Evolutionary conservation across 129 eudicot species (phyloP).

Genomic region (Centrapalus pauciflorus): DNA sequence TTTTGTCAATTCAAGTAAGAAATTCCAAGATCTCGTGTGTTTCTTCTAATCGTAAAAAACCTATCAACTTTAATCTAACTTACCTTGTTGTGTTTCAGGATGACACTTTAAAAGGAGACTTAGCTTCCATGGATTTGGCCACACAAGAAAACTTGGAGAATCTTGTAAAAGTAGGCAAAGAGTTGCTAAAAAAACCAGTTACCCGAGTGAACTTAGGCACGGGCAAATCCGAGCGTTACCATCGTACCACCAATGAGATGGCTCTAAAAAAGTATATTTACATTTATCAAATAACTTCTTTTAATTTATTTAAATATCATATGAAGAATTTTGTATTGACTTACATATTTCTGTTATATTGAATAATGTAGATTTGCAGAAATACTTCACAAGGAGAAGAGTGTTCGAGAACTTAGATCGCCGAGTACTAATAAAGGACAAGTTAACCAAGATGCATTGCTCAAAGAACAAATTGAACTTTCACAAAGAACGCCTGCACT

Average conservation of each 20-base stretch:
- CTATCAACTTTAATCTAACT: too few species aligned
- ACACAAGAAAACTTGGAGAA: constrained; percentile 36
- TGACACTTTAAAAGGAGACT: constrained; percentile 39
- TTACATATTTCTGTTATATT: neutral
- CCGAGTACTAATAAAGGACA: constrained; percentile 9
- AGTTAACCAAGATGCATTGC: neutral
- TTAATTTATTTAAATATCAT: neutral
- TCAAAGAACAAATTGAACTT: neutral
- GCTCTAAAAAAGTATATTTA: constrained; percentile 38
- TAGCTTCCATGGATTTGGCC: constrained; percentile 36
- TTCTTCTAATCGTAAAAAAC: too few species aligned
- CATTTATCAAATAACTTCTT: neutral
- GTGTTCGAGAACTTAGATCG: constrained; percentile 19
- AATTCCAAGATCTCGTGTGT: too few species aligned
- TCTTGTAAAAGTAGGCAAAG: constrained; percentile 40
- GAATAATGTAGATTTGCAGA: constrained; percentile 33
- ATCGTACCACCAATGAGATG: constrained; percentile 38
- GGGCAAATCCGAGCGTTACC: constrained; percentile 21
- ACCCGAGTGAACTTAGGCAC: constrained; percentile 36
- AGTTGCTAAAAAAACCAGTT: constrained; percentile 43
- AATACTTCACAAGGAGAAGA: constrained; percentile 42
- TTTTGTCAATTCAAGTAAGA: too few species aligned
- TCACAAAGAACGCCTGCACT: neutral
- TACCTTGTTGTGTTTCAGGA: constrained; percentile 28
- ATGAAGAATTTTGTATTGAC: neutral